Evolutionary conservation across 805 yeast genomes (phyloP).

Genomic region (Blastobotrys mokoenaii): DNA sequence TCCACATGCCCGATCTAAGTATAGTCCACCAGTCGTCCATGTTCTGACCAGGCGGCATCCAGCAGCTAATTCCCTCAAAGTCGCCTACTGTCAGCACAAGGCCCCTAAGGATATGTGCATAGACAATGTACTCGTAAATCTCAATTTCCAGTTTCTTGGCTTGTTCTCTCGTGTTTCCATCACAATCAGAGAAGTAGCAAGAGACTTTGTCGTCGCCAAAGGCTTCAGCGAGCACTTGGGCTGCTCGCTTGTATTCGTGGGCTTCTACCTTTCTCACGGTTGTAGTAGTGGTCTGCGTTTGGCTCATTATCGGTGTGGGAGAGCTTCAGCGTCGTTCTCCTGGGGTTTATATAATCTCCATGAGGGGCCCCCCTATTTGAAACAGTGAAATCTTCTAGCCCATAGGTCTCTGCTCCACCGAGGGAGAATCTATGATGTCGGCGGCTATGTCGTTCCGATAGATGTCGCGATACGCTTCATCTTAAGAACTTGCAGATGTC

Average conservation of each 20-base stretch:
- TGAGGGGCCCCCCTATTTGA: no score
- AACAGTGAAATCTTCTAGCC: no score
- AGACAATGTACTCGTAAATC: slow-evolving; percentile 45
- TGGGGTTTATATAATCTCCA: no score
- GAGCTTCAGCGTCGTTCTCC: no score
- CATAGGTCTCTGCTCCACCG: no score
- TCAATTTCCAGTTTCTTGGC: slow-evolving; percentile 38
- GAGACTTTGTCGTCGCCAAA: slow-evolving; percentile 49
- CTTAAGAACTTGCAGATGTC: no score
- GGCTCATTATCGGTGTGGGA: no score
- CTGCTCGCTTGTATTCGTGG: slow-evolving; percentile 45
- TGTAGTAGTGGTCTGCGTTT: no score
- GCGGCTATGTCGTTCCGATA: no score
- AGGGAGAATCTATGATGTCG: no score
- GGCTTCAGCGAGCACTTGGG: slow-evolving; percentile 43
- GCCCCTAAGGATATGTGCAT: slow-evolving; percentile 43
- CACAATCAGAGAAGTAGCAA: slow-evolving; percentile 39
- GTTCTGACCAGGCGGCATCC: slow-evolving; percentile 27
- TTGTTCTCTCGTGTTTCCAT: slow-evolving; percentile 30
- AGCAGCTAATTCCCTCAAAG: slow-evolving; percentile 33
- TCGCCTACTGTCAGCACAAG: slow-evolving; percentile 45
- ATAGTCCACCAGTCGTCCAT: slow-evolving; percentile 20
- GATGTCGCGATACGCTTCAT: no score
- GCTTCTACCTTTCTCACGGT: slow-evolving; percentile 12
- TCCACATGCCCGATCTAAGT: slow-evolving; percentile 25